Percentiles rank a stretch among this genome's conserved stretches.
Evolutionary conservation across 306 rosid genomes (phyloP).

Genomic region (Quercus robur): DNA sequence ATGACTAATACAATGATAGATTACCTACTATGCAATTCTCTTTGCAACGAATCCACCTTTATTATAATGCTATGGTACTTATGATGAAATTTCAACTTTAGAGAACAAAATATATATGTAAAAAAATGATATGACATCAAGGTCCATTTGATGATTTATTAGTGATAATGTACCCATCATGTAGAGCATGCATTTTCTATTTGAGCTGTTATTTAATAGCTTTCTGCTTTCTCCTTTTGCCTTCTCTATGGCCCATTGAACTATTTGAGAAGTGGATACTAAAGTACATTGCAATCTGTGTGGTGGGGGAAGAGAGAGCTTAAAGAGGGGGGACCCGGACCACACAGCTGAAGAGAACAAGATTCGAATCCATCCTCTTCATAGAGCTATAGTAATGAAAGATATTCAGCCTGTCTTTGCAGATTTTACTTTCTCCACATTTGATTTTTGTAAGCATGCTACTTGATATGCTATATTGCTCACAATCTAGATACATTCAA

Average conservation of each 20-base stretch:
- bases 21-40: neutral
- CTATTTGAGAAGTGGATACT: slow-evolving; percentile 13
- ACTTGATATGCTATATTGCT: neutral
- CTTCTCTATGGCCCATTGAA: neutral
- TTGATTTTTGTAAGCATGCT: neutral
- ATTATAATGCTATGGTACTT: neutral
- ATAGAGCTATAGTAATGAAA: neutral
- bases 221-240: neutral
- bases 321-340: too few species aligned
- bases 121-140: neutral
- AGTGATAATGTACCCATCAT: neutral
- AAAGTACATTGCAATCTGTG: slow-evolving; percentile 25
- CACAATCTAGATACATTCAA: neutral
- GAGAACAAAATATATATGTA: neutral
- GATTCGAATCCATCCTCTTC: neutral
- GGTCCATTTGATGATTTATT: neutral
- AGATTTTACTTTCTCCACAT: neutral
- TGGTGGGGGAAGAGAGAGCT: slow-evolving; percentile 13
- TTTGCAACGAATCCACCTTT: neutral
- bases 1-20: neutral
- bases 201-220: too few species aligned
- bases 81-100: neutral
- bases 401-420: neutral
- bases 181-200: neutral
- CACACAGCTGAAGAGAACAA: neutral